Conservation (phyloP, 495 filamentous ascomycete species). For the Neurospora sp. region DNA sequence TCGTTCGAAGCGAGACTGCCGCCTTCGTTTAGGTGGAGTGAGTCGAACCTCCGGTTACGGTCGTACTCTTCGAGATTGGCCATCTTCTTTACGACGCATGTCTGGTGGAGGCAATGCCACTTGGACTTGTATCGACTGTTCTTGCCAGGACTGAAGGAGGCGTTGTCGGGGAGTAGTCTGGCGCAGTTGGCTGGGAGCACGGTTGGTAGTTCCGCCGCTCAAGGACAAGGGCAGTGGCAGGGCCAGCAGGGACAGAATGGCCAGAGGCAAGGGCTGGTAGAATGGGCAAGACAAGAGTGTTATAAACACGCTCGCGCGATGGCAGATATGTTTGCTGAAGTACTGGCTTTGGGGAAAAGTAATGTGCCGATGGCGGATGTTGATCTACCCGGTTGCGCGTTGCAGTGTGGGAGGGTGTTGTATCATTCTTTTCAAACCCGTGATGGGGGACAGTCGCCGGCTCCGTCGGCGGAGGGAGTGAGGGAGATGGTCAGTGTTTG, state of each 20-base stretch:
- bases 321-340: constrained; percentile 36
- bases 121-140: constrained; percentile 40
- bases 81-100: constrained; percentile 41
- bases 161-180: constrained; percentile 25
- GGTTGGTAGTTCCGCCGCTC: constrained; percentile 19
- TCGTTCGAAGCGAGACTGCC: constrained; percentile 36
- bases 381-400: constrained; percentile 37
- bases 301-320: constrained; percentile 39
- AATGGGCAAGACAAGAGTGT: constrained; percentile 11
- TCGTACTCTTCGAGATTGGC: constrained; percentile 36
- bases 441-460: constrained; percentile 5
- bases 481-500: constrained; percentile 19
- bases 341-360: constrained; percentile 26
- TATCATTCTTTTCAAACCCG: constrained; percentile 22
- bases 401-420: constrained; percentile 36
- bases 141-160: constrained; percentile 32
- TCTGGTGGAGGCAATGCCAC: constrained; percentile 41
- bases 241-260: not conserved
- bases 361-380: constrained; percentile 34
- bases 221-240: not conserved
- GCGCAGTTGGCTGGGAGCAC: constrained; percentile 30
- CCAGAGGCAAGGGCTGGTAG: not conserved
- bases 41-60: constrained; percentile 38
- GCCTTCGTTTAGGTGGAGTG: constrained; percentile 35
- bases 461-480: constrained; percentile 18